Evolutionary conservation across 164 flowering plant genomes (phyloP), one percentile per base, ranked within the genome.

Genomic region (Annona cherimola): DNA sequence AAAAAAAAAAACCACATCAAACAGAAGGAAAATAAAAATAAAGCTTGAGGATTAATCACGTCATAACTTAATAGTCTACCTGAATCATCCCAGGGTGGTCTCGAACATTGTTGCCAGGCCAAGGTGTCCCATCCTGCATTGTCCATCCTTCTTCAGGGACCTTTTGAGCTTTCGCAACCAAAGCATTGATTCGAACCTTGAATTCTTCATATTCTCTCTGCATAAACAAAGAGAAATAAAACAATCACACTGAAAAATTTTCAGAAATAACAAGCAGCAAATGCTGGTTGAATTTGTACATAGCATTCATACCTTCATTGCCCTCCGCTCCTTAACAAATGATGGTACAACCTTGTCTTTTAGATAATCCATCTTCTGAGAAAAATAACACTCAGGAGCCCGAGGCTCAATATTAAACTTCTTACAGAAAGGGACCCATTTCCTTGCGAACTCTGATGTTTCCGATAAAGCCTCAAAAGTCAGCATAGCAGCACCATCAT

Each of bases 41-140:
- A 8, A 39, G 12, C 16, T 11, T 64, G 41, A 64, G 44, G 18
- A 41, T 40, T 5, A 9, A 55, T 35, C 3, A 3, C 41, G 6
- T 40, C n/a, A 16, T 3, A 16, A 39, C 50, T 2, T 14, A n/a
- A 57, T 43, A 4, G 2, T 18, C 0, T 43, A 85, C 94, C 90
- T 89, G 99, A 78, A 93, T 95, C 98, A 95, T 95, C 43, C 98
- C 98, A 3, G 99, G 99, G 73, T 95, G 99, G 79, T 95, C 99
- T 73, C 74, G 84, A 0, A 94, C 90, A 62, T 95, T 95, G 85
- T 95, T 95, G 46, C 99, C 99, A 0, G 98, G 99, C 99, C 99
- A 93, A 67, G 97, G 99, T 8, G 96, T 95, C 42, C 98, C 99
- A 80, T 95, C 99, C 77, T 91, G 90, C 99, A 95, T 93, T 69